Conservation (phyloP, 2,329 filamentous ascomycete species). For the Diaporthe sp. region DNA sequence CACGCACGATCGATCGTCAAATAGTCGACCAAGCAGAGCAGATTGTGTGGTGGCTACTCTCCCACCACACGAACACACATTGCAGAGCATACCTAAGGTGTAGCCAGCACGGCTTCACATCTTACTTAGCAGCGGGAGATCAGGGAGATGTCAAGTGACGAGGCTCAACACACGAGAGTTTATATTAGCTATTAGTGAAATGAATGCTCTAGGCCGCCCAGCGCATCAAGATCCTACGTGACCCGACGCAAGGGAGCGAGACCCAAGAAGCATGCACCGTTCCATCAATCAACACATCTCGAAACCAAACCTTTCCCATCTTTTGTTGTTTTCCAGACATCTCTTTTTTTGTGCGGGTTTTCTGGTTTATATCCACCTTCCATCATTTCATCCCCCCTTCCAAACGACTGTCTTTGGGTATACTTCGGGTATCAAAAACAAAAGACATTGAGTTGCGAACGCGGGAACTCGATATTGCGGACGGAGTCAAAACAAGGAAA, state of each 20-base stretch:
- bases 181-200: constrained; percentile 52
- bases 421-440: constrained; percentile 56
- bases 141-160: constrained; percentile 25
- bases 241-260: constrained; percentile 11
- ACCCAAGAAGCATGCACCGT: constrained; percentile 30
- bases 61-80: background rate
- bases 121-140: background rate
- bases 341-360: constrained; percentile 39
- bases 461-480: constrained; percentile 42
- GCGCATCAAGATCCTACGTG: constrained; percentile 31
- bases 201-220: constrained; percentile 35
- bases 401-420: constrained; percentile 48
- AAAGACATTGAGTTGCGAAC: constrained; percentile 48
- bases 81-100: too few species aligned
- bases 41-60: too few species aligned
- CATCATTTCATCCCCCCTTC: constrained; percentile 40
- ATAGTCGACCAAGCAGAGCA: background rate
- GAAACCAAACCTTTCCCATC: constrained; percentile 36
- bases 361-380: constrained; percentile 36
- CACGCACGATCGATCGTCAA: constrained; percentile 16
- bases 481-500: constrained; percentile 42
- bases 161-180: constrained; percentile 50
- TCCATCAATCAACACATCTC: constrained; percentile 33
- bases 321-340: constrained; percentile 38
- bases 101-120: background rate